Evolutionary conservation across 257 asterid genomes (phyloP).

Genomic region (Datura wrightii): DNA sequence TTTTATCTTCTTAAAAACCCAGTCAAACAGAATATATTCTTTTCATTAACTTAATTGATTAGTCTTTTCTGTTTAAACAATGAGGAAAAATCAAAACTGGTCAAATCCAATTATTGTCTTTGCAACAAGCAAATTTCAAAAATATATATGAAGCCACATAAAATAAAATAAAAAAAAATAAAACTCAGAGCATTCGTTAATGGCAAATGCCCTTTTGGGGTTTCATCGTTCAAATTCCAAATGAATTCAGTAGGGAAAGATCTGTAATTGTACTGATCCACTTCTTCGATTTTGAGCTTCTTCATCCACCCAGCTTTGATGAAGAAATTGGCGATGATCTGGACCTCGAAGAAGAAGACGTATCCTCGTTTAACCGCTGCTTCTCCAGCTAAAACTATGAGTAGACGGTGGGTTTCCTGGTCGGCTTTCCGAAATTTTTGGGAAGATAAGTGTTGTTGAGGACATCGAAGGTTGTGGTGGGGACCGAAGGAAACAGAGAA

Average conservation of each 20-base stretch:
- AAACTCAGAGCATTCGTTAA: constrained; percentile 69
- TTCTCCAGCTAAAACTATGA: constrained; percentile 84
- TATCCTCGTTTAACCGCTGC: constrained; percentile 75
- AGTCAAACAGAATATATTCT: no score
- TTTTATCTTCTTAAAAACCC: no score
- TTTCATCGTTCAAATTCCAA: constrained; percentile 67
- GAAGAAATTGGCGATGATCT: constrained; percentile 72
- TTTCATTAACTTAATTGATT: no score
- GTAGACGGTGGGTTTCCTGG: constrained; percentile 90
- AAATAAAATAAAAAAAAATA: no score
- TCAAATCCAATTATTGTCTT: no score
- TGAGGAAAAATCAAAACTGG: no score
- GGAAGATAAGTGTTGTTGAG: constrained; percentile 58
- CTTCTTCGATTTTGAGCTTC: constrained; percentile 64
- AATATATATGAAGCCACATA: no score
- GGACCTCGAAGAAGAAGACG: constrained; percentile 92
- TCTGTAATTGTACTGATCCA: constrained; percentile 78
- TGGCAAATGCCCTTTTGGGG: constrained; percentile 87
- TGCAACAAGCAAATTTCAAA: no score
- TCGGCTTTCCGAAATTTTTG: constrained; percentile 79
- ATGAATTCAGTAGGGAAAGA: constrained; percentile 74
- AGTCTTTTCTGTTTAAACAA: no score
- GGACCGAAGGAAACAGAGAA: constrained; percentile 42
- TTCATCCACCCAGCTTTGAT: constrained; percentile 87
- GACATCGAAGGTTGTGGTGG: constrained; percentile 52